These are phyloP conservation scores for Backusella mclennaniae DNA, from an alignment of 192 early-diverging fungal species.

Conservation along the genomic window DNA sequence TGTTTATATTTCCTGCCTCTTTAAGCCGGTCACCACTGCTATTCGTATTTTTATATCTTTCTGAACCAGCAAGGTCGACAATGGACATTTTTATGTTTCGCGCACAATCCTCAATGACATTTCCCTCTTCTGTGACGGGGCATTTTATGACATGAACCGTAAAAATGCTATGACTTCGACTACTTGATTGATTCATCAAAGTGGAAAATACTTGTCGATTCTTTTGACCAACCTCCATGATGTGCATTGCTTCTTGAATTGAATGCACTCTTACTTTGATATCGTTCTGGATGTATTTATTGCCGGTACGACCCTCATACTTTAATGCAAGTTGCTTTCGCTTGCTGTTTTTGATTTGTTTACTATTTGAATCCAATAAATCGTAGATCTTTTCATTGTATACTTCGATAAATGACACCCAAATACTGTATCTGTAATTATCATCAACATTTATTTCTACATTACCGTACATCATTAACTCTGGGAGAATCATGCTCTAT, in stretches of 20 bases:
- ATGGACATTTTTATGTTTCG: conserved; percentile 46
- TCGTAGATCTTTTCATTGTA: conserved; percentile 89
- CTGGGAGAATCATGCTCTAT: neutral
- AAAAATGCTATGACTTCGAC: conserved; percentile 65
- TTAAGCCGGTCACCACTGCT: conserved; percentile 54
- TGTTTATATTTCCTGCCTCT: conserved; percentile 70
- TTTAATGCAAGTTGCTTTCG: conserved; percentile 37
- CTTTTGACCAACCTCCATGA: conserved; percentile 55
- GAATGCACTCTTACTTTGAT: conserved; percentile 57
- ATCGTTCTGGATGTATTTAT: conserved; percentile 59
- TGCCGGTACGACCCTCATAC: conserved; percentile 36
- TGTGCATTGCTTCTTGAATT: conserved; percentile 52
- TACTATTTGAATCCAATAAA: conserved; percentile 52
- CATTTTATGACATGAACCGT: conserved; percentile 63
- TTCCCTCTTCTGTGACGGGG: conserved; percentile 39
- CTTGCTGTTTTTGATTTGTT: conserved; percentile 16
- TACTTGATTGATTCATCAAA: conserved; percentile 52
- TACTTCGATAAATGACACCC: conserved; percentile 89
- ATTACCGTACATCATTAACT: neutral
- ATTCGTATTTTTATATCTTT: conserved; percentile 55
- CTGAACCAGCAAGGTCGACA: conserved; percentile 72
- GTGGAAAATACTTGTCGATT: conserved; percentile 60
- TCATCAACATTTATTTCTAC: conserved; percentile 7
- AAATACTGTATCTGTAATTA: conserved; percentile 76
- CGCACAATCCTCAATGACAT: conserved; percentile 31